These are phyloP conservation scores for Fusarium sp. DNA, from an alignment of 2,329 filamentous ascomycete species.

Conservation along the genomic window DNA sequence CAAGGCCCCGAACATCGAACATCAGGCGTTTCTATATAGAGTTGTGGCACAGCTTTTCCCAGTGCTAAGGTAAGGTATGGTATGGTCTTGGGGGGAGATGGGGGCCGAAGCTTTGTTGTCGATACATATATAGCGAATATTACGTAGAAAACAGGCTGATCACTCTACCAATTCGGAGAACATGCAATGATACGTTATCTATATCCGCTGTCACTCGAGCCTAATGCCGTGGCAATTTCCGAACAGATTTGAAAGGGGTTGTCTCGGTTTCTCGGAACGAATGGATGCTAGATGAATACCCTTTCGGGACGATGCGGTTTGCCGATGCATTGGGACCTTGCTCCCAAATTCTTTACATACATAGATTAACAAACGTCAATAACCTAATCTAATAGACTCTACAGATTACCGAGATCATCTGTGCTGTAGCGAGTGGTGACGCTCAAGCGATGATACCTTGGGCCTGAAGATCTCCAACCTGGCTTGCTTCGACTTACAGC, in stretches of 20 bases:
- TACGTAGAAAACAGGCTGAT: not conserved
- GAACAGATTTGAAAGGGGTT: not conserved
- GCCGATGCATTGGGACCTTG: not conserved
- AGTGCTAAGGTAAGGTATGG: not conserved
- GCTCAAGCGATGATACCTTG: not conserved
- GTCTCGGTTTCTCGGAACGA: not conserved
- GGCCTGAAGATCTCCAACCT: not conserved
- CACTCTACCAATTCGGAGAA: not conserved
- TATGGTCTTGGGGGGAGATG: not conserved
- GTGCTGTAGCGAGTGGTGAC: not conserved
- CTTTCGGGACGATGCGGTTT: constrained; percentile 13
- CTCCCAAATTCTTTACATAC: not conserved
- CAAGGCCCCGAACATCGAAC: not conserved
- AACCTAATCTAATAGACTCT: not conserved
- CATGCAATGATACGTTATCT: not conserved
- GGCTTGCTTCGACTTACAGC: not conserved
- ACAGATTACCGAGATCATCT: not conserved
- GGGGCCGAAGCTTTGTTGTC: constrained; percentile 2
- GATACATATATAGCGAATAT: not conserved
- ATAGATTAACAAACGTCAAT: not conserved
- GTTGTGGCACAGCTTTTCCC: constrained; percentile 20
- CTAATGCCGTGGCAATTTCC: not conserved
- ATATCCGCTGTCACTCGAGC: not conserved
- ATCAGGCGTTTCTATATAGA: not conserved
- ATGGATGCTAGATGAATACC: not conserved